Evolutionary conservation across 495 filamentous ascomycete species (phyloP), one percentile per base, ranked within the genome.

Genomic region (Xylaria longipes): DNA sequence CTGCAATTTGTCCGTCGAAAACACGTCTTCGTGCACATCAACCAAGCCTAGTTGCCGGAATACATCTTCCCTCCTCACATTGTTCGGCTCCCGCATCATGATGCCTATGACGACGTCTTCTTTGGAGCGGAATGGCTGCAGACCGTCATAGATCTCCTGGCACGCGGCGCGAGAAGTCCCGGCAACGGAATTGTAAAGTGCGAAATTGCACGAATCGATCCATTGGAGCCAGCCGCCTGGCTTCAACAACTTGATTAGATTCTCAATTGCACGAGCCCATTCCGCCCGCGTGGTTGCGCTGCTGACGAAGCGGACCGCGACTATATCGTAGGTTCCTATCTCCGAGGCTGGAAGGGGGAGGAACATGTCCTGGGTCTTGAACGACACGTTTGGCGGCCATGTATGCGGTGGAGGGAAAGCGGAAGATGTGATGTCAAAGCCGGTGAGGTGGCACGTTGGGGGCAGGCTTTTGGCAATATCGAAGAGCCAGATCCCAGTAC

Each of bases 351-450:
- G 48, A 52, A 52, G 11, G 48, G 48, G 48, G 48, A 52, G 48
- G 8, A 52, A 22, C 48, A 52, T 52, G 3, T 52, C 48, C 3
- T 52, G 48, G 48, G 9, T 52, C 48, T 52, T 52, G 48, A 52
- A 27, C 8, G 22, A 52, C 22, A 52, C 48, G 48, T 52, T 52
- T 52, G 48, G n/a, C 48, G 48, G 48, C 48, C 48, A 52, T 52
- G 22, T 12, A 12, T 52, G 7, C 22, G 48, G 48, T 27, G 48
- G 48, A 52, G 48, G 48, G 48, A 52, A 52, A 52, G 48, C 48
- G n/a, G 48, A 25, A 52, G 48, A 52, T 52, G 48, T 52, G 22
- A 52, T 52, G 22, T 52, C 48, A 52, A 52, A 52, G 48, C 48
- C 48, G 8, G 48, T 52, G 48, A 52, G 48, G 25, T 52, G 48